These are phyloP conservation scores for Paspalum notatum DNA, from an alignment of 176 grass and related monocot genomes.

Conservation along the genomic window DNA sequence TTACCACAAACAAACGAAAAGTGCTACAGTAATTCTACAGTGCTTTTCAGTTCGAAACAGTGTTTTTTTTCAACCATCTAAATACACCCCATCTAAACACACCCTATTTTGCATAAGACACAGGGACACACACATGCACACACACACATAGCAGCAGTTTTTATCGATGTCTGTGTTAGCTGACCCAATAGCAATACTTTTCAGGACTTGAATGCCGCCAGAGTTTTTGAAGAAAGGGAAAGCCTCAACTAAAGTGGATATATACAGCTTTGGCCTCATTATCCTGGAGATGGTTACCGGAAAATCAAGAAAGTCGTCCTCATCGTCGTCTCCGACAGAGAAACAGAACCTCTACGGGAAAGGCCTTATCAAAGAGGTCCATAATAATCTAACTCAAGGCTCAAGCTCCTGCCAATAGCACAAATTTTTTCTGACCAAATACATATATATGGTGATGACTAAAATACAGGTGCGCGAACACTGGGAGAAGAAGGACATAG, in stretches of 20 bases:
- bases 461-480: background rate
- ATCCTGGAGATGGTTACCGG: background rate
- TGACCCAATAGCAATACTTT: background rate
- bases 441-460: background rate
- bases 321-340: background rate
- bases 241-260: background rate
- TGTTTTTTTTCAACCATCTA: too few relatives aligned
- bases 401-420: background rate
- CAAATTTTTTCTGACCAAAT: background rate
- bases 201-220: background rate
- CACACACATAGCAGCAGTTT: too few relatives aligned
- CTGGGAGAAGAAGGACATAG: constrained; percentile 12
- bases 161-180: background rate
- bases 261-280: constrained; percentile 23
- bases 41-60: too few relatives aligned
- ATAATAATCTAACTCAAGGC: background rate
- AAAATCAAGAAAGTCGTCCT: background rate
- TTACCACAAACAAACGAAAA: too few relatives aligned
- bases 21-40: too few relatives aligned
- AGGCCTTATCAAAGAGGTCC: background rate
- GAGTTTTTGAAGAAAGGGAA: background rate
- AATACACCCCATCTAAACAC: too few relatives aligned
- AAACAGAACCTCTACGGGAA: background rate
- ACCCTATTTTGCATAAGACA: too few relatives aligned
- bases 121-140: too few relatives aligned